Conservation (phyloP, 345 rosid genomes). For the Salix koriyanagi region DNA sequence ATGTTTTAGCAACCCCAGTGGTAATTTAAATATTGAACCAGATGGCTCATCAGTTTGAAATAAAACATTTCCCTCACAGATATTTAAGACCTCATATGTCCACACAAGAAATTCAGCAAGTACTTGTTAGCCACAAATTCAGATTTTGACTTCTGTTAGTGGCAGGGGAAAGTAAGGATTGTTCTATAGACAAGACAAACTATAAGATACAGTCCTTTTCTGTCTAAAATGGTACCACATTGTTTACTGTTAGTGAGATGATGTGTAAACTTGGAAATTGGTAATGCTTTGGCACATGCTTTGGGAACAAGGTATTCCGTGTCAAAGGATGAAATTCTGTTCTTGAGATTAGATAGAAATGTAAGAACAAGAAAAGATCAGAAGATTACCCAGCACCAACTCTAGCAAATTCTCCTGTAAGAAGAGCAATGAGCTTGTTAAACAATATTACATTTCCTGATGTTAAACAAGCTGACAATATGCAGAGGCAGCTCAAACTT, state of each 20-base stretch:
- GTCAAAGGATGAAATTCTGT: background rate
- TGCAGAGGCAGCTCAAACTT: background rate
- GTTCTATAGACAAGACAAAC: no score
- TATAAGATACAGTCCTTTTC: no score
- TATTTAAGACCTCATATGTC: no score
- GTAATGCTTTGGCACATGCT: no score
- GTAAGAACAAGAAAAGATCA: background rate
- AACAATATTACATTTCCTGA: background rate
- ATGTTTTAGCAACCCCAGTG: background rate
- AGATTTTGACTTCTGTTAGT: no score
- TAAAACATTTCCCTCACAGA: no score
- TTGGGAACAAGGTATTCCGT: background rate
- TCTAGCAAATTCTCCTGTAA: constrained; percentile 85
- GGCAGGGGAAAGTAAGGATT: no score
- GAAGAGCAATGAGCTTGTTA: constrained; percentile 1
- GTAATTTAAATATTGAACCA: background rate
- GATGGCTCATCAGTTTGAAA: background rate
- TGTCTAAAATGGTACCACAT: no score
- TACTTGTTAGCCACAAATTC: no score
- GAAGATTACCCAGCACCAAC: constrained; percentile 78
- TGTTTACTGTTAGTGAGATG: no score
- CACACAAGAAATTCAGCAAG: no score
- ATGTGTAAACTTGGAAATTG: no score
- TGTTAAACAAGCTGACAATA: background rate
- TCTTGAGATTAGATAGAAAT: background rate